Evolutionary conservation across 495 filamentous ascomycete genomes (phyloP), one percentile per base, ranked within the genome.

Genomic region (Aeminium ludgeri): DNA sequence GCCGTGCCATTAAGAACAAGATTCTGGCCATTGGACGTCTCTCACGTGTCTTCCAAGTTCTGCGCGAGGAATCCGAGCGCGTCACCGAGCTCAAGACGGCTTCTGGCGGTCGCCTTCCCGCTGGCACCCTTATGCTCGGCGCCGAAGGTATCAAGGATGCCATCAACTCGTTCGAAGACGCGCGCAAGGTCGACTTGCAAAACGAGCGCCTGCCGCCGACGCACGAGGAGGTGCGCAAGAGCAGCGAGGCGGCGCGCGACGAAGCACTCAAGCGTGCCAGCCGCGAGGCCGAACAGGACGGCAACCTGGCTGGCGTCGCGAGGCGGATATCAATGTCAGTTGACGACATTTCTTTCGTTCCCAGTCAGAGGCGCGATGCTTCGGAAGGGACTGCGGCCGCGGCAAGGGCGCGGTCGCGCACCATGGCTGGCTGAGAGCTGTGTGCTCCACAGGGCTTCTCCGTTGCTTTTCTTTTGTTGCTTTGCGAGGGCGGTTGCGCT

Each of bases 91-190:
- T 97, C 59, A 97, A 97, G 71, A 95, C 86, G 23, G 89, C 85
- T 23, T 78, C 86, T 40, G 89, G 89, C 37, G 89, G 91, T 30
- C 76, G 86, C 58, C 73, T 97, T 39, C 89, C 89, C 3, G 82
- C 87, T 10, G 89, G 89, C 38, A 97, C 91, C 16, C 74, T 97
- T 34, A 96, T 97, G 87, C 73, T 97, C 19, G 89, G 89, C 36
- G 86, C 89, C 1, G 89, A 96, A 59, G 89, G 89, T 25, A 97
- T 97, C 64, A 97, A 96, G 67, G 85, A 95, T 53, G 89, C 89
- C n/a, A 97, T 97, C 47, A 82, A 70, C 59, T 89, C 73, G 51
- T 97, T 97, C 48, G 89, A 97, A 59, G 89, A 97, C 58, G 89
- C 89, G n/a, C 69, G 86, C 36, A 94, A 93, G 66, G 91, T 97